Conservation (phyloP, 345 rosid genomes). For the Xanthoceras sorbifolium region DNA sequence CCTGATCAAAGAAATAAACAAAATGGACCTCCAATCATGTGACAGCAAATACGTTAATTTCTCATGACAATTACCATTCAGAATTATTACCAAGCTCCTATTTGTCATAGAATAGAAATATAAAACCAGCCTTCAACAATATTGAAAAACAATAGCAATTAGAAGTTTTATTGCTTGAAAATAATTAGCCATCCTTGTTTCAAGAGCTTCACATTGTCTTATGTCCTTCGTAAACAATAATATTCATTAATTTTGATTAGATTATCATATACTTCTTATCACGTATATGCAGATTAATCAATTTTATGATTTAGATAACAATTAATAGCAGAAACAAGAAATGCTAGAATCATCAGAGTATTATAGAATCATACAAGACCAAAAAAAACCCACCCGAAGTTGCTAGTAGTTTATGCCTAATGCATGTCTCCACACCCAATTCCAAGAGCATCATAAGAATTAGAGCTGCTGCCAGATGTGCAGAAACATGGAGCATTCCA, state of each 20-base stretch:
- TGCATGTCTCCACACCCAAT: conserved; percentile 88
- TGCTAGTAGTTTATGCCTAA: conserved; percentile 87
- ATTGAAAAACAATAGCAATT: background rate
- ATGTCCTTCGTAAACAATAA: background rate
- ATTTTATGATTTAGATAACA: background rate
- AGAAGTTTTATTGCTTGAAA: background rate
- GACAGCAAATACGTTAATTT: background rate
- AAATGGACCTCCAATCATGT: background rate
- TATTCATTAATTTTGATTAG: background rate
- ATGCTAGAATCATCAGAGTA: background rate
- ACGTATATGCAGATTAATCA: background rate
- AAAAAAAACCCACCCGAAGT: conserved; percentile 67
- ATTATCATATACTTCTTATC: background rate
- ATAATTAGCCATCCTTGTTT: background rate
- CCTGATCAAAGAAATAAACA: background rate
- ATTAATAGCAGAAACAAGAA: background rate
- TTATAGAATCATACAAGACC: conserved; percentile 9
- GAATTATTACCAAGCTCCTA: background rate
- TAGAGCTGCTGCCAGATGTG: conserved; percentile 88
- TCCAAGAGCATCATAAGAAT: conserved; percentile 94
- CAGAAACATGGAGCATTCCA: conserved; percentile 84
- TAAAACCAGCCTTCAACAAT: background rate
- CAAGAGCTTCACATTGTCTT: background rate
- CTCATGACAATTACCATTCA: background rate
- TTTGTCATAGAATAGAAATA: background rate